Evolutionary conservation across 495 filamentous ascomycete genomes (phyloP).

Genomic region (Xeromyces bisporus): DNA sequence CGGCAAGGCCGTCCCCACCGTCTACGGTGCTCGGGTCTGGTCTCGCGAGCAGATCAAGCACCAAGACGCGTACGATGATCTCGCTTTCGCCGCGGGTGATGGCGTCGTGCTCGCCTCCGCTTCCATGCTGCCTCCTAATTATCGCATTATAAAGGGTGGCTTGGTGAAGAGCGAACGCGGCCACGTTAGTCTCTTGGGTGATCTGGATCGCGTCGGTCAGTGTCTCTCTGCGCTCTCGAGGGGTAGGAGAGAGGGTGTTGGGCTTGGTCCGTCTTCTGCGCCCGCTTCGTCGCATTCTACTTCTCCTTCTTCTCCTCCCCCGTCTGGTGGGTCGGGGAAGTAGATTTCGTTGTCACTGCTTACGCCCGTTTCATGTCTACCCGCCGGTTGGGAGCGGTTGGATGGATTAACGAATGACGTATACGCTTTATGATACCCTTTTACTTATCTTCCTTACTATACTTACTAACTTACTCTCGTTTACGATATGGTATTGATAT

Average conservation of each 20-base stretch:
- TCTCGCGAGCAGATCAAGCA: constrained; percentile 52
- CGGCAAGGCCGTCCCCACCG: constrained; percentile 72
- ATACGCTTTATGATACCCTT: too few species aligned
- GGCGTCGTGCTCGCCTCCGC: constrained; percentile 76
- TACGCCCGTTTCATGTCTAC: too few species aligned
- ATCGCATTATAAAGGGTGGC: constrained; percentile 51
- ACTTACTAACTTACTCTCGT: too few species aligned
- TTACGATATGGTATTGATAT: too few species aligned
- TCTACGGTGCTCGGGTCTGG: constrained; percentile 57
- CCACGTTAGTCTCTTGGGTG: constrained; percentile 72
- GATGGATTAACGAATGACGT: too few species aligned
- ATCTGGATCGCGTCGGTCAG: constrained; percentile 64
- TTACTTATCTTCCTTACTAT: too few species aligned
- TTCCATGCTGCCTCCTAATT: constrained; percentile 73
- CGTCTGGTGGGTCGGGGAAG: too few species aligned
- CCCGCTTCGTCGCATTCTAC: not conserved
- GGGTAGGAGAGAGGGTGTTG: constrained; percentile 56
- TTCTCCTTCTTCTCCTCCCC: too few species aligned
- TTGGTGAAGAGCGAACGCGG: constrained; percentile 66
- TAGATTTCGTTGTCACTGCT: too few species aligned
- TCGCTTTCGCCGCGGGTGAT: constrained; percentile 76
- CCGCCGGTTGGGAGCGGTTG: too few species aligned
- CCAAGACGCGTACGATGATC: constrained; percentile 68
- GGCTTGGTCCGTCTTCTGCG: constrained; percentile 18
- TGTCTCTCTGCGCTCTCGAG: constrained; percentile 49